Evolutionary conservation across 2,329 filamentous ascomycete species (phyloP).

Genomic region (Lizonia empirigonia): DNA sequence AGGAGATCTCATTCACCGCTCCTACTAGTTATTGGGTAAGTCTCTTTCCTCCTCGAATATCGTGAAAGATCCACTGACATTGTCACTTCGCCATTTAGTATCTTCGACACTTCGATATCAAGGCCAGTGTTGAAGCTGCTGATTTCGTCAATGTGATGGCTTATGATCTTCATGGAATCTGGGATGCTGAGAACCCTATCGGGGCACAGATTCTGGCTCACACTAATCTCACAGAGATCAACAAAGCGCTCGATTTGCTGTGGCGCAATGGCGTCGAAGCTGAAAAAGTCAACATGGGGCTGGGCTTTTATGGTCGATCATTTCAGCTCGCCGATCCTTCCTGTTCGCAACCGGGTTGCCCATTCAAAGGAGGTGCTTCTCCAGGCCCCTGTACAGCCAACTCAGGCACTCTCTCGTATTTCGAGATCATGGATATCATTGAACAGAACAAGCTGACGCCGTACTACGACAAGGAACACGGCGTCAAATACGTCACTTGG

Average conservation of each 20-base stretch:
- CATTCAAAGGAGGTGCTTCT: slow-evolving; percentile 6
- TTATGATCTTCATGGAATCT: slow-evolving; percentile 53
- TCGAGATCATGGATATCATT: background rate
- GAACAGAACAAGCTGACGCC: slow-evolving; percentile 12
- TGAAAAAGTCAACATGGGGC: slow-evolving; percentile 49
- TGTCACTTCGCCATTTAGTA: slow-evolving; percentile 53
- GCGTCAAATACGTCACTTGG: slow-evolving; percentile 42
- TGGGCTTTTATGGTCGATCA: slow-evolving; percentile 52
- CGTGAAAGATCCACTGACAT: too few relatives aligned
- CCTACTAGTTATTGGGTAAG: background rate
- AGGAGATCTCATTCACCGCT: background rate
- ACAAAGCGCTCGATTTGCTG: slow-evolving; percentile 50
- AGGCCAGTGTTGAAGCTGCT: too few relatives aligned
- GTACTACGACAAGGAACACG: slow-evolving; percentile 18
- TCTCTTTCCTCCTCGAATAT: background rate
- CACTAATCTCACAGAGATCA: slow-evolving; percentile 51
- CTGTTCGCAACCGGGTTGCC: slow-evolving; percentile 11
- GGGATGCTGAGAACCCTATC: background rate
- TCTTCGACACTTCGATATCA: slow-evolving; percentile 47
- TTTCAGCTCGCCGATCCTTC: slow-evolving; percentile 30
- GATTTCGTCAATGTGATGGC: too few relatives aligned
- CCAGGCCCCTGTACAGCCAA: background rate
- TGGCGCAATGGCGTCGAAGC: slow-evolving; percentile 26
- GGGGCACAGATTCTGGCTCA: slow-evolving; percentile 3
- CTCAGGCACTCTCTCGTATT: background rate